phyloP scores from a whole-genome alignment of 2,329 filamentous ascomycete genomes.

The Pseudocercospora macadamiae region DNA sequence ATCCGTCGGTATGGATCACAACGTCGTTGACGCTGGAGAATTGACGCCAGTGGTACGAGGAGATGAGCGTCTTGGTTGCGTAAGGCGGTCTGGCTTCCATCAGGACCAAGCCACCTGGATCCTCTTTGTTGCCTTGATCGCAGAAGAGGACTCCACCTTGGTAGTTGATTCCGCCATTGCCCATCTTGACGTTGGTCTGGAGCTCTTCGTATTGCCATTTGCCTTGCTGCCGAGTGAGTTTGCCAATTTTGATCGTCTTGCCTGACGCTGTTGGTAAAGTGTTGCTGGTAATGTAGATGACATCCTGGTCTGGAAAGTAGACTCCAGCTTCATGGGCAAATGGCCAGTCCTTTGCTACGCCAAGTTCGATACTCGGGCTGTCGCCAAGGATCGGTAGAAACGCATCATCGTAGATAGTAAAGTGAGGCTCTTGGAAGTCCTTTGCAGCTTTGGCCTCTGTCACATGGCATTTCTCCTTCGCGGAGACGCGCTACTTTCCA shows the following conservation, averaged over 20 bases:
- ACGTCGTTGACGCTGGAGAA: constrained; percentile 66
- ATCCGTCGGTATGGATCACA: constrained; percentile 54
- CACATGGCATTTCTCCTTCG: constrained; percentile 16
- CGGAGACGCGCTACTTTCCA: constrained; percentile 17
- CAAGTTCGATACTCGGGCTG: constrained; percentile 26
- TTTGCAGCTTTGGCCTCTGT: constrained; percentile 14
- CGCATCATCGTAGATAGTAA: constrained; percentile 33
- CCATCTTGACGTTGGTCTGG: constrained; percentile 45
- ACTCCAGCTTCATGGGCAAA: constrained; percentile 46
- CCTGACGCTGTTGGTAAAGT: constrained; percentile 24
- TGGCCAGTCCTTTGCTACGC: constrained; percentile 30
- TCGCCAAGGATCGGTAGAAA: constrained; percentile 33
- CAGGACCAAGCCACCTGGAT: constrained; percentile 30
- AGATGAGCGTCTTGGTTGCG: constrained; percentile 47
- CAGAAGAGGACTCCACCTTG: constrained; percentile 39
- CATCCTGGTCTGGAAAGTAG: constrained; percentile 40
- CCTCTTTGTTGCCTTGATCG: constrained; percentile 33
- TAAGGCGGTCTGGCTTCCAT: constrained; percentile 31
- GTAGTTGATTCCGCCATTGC: constrained; percentile 56
- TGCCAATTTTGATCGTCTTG: constrained; percentile 33
- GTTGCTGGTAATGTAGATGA: constrained; percentile 49
- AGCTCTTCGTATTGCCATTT: constrained; percentile 50
- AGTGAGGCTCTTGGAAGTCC: constrained; percentile 26
- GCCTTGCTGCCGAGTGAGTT: constrained; percentile 28
- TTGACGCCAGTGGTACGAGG: constrained; percentile 62